Evolutionary conservation across 768 basidiomycete genomes (phyloP), one percentile per base, ranked within the genome.

Genomic region (Boletus rufocinnamomeus): DNA sequence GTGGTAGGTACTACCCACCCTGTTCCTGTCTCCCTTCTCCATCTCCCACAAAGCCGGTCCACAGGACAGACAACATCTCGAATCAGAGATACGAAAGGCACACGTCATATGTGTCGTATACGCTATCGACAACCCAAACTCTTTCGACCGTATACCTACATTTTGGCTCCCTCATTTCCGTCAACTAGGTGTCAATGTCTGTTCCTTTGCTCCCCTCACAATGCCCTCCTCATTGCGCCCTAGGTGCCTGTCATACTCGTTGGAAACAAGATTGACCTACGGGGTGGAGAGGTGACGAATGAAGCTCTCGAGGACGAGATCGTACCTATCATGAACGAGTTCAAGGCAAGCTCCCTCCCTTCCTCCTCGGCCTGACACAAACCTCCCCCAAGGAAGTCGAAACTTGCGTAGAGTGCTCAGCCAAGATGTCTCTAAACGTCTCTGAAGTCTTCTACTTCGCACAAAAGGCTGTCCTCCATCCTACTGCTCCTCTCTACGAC

Each of bases 91-190:
- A 58, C 87, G 94, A 52, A 95, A 97, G 73, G 95, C 96, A 13
- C 95, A 99, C 78, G 96, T 97, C 69, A 98, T 98, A 62, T 96
- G 93, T 70, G 88, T 99, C 58, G 96, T 99, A 46, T 98, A 98
- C 73, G 87, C 93, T 34, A 94, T 98, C 68, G 95, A 98, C 79
- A 93, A 95, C 71, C 90, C 96, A 34, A 89, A 91, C 67, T 95
- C 94, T 16, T 99, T 99, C 74, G 93, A 96, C 75, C 88, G 96
- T 50, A 93, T 99, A 75, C 93, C 96, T n/a, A 88, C 95, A 2
- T 98, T 93, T 70, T 99, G 96, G 96, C 78, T 99, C 56, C 96
- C 96, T 25, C 87, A 93, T 66, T 96, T 99, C 76, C 85, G 95
- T 17, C 87, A 93, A 63, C 82, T 97, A 10, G 96, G 96, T 52